Evolutionary conservation across 2,329 filamentous ascomycete genomes (phyloP).

Genomic region (Parafenestella ontariensis): DNA sequence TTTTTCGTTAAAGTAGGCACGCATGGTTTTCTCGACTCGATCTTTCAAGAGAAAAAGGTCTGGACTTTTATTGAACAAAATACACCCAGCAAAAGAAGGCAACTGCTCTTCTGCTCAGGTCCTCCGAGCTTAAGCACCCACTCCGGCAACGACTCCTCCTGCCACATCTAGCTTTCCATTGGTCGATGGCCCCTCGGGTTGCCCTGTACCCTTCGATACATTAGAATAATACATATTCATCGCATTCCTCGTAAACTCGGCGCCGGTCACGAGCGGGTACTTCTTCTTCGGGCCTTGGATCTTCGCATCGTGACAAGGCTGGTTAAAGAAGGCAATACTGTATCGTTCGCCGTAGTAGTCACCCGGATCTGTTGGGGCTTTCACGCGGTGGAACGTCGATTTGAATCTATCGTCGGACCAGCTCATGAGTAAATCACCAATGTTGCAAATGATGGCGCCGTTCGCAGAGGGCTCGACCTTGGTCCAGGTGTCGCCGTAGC

Average conservation of each 20-base stretch:
- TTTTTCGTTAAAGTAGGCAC: background rate
- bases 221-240: constrained; percentile 62
- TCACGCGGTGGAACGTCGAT: constrained; percentile 70
- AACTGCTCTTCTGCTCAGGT: background rate
- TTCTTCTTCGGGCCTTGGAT: constrained; percentile 69
- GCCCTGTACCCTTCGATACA: constrained; percentile 7
- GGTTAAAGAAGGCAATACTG: constrained; percentile 72
- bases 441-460: constrained; percentile 66
- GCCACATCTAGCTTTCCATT: background rate
- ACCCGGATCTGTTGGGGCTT: constrained; percentile 62
- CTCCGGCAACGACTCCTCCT: background rate
- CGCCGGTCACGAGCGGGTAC: constrained; percentile 66
- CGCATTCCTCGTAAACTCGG: constrained; percentile 65
- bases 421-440: constrained; percentile 71
- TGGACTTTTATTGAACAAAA: background rate
- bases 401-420: constrained; percentile 74
- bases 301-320: constrained; percentile 64
- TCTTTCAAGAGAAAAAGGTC: background rate
- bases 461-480: constrained; percentile 61
- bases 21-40: background rate
- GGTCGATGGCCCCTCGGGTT: background rate
- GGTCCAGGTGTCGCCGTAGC: constrained; percentile 67
- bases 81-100: background rate
- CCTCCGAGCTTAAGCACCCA: background rate
- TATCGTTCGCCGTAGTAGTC: constrained; percentile 67